Percentiles rank a stretch among this genome's conserved stretches.
phyloP scores from a whole-genome alignment of 305 asterid species.

The Fraxinus floribunda region DNA sequence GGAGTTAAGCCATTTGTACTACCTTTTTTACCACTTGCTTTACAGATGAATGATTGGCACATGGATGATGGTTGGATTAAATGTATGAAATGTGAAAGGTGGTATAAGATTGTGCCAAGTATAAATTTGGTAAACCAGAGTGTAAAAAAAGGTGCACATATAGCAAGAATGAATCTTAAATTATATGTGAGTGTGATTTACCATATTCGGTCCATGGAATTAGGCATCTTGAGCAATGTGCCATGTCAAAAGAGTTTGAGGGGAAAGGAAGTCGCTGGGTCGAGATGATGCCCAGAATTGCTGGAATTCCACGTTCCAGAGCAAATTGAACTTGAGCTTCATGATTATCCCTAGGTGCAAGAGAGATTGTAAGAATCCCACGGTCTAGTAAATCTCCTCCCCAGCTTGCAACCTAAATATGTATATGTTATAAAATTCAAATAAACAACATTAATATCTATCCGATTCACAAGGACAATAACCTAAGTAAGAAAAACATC shows the following conservation, averaged over 20 bases:
- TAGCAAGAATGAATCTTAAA: not conserved
- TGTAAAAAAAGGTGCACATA: no score
- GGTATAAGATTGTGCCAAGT: no score
- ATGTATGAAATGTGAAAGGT: no score
- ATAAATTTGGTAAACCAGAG: no score
- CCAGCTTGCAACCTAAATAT: conserved; percentile 72
- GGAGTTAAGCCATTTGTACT: no score
- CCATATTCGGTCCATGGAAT: conserved; percentile 83
- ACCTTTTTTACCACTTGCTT: no score
- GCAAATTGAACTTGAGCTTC: conserved; percentile 86
- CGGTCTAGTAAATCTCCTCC: conserved; percentile 76
- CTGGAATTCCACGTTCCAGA: conserved; percentile 79
- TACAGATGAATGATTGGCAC: no score
- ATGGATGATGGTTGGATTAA: no score
- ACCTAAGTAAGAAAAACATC: not conserved
- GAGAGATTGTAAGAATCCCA: conserved; percentile 67
- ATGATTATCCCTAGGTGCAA: conserved; percentile 76
- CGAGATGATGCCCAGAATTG: conserved; percentile 66
- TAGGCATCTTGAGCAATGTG: conserved; percentile 81
- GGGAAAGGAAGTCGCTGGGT: conserved; percentile 78
- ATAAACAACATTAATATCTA: not conserved
- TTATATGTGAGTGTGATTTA: conserved; percentile 24
- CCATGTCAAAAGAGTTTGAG: conserved; percentile 76
- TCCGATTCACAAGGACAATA: not conserved
- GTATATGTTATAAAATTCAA: not conserved